Percentiles rank a stretch among this genome's conserved stretches.
Conservation (phyloP, 257 asterid species). For the Handroanthus guayacan region DNA sequence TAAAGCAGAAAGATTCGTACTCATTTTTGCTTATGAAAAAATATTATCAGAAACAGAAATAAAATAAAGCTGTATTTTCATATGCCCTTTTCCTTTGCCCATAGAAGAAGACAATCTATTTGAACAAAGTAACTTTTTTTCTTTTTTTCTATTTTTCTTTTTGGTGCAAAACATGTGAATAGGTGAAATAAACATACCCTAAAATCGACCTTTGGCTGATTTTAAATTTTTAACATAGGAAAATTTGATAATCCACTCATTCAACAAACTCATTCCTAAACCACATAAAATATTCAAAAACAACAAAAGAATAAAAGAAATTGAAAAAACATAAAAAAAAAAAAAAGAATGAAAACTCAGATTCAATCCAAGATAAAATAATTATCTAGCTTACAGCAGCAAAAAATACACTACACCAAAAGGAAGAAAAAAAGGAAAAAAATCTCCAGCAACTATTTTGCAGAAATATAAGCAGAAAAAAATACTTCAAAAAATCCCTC, state of each 20-base stretch:
- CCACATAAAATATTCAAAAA: not conserved
- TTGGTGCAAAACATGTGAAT: not conserved
- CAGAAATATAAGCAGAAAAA: constrained; percentile 12
- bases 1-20: constrained; percentile 3
- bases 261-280: not conserved
- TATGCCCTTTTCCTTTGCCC: constrained; percentile 2
- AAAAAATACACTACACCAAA: not conserved
- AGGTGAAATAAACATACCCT: not conserved
- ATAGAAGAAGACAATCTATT: not conserved
- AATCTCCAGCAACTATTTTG: constrained; percentile 2
- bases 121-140: not conserved
- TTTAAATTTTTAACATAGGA: not conserved
- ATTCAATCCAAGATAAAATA: constrained; percentile 14
- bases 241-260: constrained; percentile 19
- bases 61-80: not conserved
- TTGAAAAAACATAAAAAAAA: not conserved
- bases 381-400: constrained; percentile 16
- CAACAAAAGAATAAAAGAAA: not conserved
- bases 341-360: constrained; percentile 10
- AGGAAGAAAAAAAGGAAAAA: not conserved
- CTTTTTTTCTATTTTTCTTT: not conserved
- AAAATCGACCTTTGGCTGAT: constrained; percentile 25
- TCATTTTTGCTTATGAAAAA: not conserved
- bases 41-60: constrained; percentile 20
- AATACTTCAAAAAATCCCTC: not conserved